Evolutionary conservation across 176 grass and related monocot genomes (phyloP).

Genomic region (Thalia dealbata): DNA sequence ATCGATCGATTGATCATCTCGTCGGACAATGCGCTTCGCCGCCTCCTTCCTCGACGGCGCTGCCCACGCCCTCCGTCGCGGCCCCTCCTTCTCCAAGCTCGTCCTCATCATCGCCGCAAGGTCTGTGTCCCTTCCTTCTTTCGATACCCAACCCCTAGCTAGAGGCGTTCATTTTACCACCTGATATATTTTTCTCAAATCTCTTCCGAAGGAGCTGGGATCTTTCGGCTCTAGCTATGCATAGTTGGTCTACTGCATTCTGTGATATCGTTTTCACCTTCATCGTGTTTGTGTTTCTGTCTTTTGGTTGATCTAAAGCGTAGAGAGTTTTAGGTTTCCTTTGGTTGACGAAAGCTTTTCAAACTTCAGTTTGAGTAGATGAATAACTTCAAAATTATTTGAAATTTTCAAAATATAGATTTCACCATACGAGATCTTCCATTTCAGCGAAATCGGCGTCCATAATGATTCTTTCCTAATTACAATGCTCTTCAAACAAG

Average conservation of each 20-base stretch:
- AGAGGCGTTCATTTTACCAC: neutral
- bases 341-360: too few species aligned
- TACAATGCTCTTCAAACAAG: neutral
- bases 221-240: neutral
- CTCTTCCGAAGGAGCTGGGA: neutral
- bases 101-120: constrained; percentile 70
- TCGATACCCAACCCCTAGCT: neutral
- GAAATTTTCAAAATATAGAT: too few species aligned
- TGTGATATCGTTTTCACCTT: neutral
- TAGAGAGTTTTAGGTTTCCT: neutral
- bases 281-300: neutral
- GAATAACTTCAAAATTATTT: too few species aligned
- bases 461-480: too few species aligned
- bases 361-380: too few species aligned
- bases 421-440: too few species aligned
- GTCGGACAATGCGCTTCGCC: neutral
- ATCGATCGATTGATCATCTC: neutral
- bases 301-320: neutral
- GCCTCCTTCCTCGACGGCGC: constrained; percentile 7
- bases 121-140: constrained; percentile 12
- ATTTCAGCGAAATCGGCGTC: neutral
- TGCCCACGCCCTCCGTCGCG: constrained; percentile 7
- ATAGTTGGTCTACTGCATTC: neutral
- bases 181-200: neutral
- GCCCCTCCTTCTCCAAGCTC: constrained; percentile 52